These are phyloP conservation scores for Nicotiana benthamiana DNA, from an alignment of 257 asterid genomes.

Conservation along the genomic window DNA sequence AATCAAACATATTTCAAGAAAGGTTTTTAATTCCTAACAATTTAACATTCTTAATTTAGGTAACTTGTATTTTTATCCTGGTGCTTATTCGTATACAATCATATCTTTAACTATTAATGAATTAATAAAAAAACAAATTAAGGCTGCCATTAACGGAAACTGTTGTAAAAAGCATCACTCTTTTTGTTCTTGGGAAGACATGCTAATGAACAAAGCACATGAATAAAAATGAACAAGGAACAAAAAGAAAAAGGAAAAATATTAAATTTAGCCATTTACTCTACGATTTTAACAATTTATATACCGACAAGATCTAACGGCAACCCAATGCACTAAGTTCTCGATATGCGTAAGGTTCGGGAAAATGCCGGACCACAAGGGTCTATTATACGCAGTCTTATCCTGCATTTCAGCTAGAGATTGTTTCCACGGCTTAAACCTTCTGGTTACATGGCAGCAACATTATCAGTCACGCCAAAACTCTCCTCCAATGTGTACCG, in stretches of 20 bases:
- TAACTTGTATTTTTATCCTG: not conserved
- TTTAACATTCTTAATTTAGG: not conserved
- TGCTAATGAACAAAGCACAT: not conserved
- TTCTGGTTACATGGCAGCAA: no score
- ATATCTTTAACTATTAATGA: no score
- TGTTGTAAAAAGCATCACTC: not conserved
- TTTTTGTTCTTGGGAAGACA: not conserved
- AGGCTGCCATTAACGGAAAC: not conserved
- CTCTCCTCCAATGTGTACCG: no score
- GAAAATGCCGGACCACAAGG: rapidly evolving
- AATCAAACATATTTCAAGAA: no score
- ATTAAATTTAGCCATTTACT: not conserved
- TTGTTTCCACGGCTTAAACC: no score
- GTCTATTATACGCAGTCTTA: no score
- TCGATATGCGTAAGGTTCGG: no score
- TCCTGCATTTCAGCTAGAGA: no score
- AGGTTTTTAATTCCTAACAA: not conserved
- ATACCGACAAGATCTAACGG: not conserved
- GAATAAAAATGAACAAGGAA: not conserved
- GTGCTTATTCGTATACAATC: not conserved
- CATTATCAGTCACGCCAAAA: no score
- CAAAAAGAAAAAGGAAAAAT: not conserved
- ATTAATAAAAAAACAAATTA: not conserved
- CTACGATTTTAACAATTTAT: no score
- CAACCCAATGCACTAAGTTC: no score